Evolutionary conservation across 331 rosid species (phyloP), one percentile per base, ranked within the genome.

Genomic region (Pyrus hybrid): DNA sequence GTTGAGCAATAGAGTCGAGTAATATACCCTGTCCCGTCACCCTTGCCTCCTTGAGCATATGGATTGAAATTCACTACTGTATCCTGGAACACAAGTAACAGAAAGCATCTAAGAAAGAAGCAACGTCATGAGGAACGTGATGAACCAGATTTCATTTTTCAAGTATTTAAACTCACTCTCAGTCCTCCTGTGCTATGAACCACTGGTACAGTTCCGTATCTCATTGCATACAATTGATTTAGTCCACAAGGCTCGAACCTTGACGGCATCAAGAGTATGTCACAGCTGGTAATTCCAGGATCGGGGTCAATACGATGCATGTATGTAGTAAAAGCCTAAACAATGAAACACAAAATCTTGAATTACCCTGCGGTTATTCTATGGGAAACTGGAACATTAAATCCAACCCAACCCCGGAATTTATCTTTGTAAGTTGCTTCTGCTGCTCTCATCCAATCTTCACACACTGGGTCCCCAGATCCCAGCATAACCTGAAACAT

Each of bases 361-460:
- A 58, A 80, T 76, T 87, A 93, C 98, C 95, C 96, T 66, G 98
- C 95, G 26, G 96, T 90, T 77, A 90, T 90, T 77, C 61, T 89
- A 85, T 93, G 98, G 79, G 98, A 90, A 76, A 90, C 77, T 4
- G 98, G 96, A 70, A 93, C 90, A 74, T 79, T 89, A 69, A 93
- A 93, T 72, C 96, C 98, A 81, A 87, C 96, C 96, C 96, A 93
- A 76, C 96, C 98, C 67, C 98, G 88, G 20, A 87, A 93, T 86
- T 90, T 88, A 57, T 93, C 87, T 75, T 29, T 80, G 65, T 87
- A 90, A 77, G 83, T 33, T 5, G 81, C 77, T 64, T 93, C 96
- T 29, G 93, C 72, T 79, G 83, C 89, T 84, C 93, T 93, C 96
- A 93, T 93, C 98, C 98, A 93, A 32, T 86, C 91, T 81, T 93